These are phyloP conservation scores for Bipolaris zeicola DNA, from an alignment of 2,329 filamentous ascomycete species.

Conservation along the genomic window DNA sequence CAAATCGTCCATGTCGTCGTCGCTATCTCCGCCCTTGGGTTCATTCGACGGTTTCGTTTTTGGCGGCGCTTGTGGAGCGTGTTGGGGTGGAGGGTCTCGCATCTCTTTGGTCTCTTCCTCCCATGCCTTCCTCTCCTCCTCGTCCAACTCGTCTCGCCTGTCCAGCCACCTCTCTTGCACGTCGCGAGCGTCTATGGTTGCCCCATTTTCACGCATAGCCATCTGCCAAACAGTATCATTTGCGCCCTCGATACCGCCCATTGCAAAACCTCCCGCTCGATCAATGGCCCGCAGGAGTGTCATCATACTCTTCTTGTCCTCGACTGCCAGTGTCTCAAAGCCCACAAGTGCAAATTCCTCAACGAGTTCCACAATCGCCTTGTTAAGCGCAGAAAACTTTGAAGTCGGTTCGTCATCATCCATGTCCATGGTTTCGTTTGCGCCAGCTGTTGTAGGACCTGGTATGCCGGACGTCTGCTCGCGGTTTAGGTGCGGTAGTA, in stretches of 20 bases:
- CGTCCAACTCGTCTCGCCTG: constrained; percentile 84
- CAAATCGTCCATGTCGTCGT: constrained; percentile 46
- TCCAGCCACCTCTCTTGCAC: constrained; percentile 97
- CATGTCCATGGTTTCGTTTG: constrained; percentile 54
- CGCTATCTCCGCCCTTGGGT: constrained; percentile 22
- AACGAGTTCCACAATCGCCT: constrained; percentile 83
- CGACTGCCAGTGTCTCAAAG: constrained; percentile 92
- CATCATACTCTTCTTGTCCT: constrained; percentile 98
- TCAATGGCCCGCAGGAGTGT: constrained; percentile 87
- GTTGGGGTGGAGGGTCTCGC: constrained; percentile 24
- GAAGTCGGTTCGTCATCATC: constrained; percentile 44
- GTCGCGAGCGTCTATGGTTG: constrained; percentile 80
- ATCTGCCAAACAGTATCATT: constrained; percentile 98
- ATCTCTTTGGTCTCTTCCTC: constrained; percentile 71
- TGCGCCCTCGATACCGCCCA: constrained; percentile 85
- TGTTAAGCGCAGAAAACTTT: constrained; percentile 85
- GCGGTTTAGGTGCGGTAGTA: constrained; percentile 78
- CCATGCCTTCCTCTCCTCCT: constrained; percentile 73
- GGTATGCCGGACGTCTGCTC: constrained; percentile 62
- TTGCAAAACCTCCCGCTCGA: constrained; percentile 88
- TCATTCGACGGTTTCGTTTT: constrained; percentile 12
- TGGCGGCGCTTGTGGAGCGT: constrained; percentile 8
- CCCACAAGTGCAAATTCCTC: constrained; percentile 88
- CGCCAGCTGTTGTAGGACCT: constrained; percentile 29
- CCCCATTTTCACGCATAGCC: constrained; percentile 76